phyloP scores from a whole-genome alignment of 1,284 basidiomycete species.

The Apiotrichum montevideense region DNA sequence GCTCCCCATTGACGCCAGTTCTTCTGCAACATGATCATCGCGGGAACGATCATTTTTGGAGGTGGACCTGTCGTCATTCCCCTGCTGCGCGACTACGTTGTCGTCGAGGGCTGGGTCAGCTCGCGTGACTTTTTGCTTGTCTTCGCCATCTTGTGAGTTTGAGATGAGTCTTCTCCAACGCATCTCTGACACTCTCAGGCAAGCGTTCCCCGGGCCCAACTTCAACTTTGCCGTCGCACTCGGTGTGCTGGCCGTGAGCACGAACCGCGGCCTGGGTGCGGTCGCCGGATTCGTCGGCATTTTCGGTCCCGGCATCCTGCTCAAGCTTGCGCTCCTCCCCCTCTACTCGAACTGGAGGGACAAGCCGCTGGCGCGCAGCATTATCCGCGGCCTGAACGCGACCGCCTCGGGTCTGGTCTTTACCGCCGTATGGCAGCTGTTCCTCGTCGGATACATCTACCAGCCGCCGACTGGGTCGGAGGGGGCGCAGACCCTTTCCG shows the following conservation, averaged over 20 bases:
- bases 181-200: constrained; percentile 27
- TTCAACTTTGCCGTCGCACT: constrained; percentile 58
- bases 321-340: constrained; percentile 53
- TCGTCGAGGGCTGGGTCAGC: constrained; percentile 48
- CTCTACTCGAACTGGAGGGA: constrained; percentile 51
- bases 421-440: constrained; percentile 55
- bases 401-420: constrained; percentile 55
- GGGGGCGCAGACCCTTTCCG: constrained; percentile 22
- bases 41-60: constrained; percentile 57
- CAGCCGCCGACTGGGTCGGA: constrained; percentile 33
- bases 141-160: constrained; percentile 51
- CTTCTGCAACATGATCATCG: constrained; percentile 50
- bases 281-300: constrained; percentile 53
- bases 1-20: constrained; percentile 22
- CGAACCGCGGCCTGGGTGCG: constrained; percentile 48
- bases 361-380: constrained; percentile 45
- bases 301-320: constrained; percentile 53
- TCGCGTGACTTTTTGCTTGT: constrained; percentile 56
- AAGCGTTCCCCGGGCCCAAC: constrained; percentile 56
- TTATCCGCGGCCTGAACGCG: constrained; percentile 55
- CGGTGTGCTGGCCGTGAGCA: constrained; percentile 49
- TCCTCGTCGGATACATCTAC: constrained; percentile 40
- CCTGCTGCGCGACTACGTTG: constrained; percentile 55
- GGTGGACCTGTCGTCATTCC: constrained; percentile 60
- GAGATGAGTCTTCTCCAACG: no score